A percentile compares a stretch with the other conserved stretches of the same genome.
Conservation (phyloP, 768 basidiomycete genomes). For the Xerocomus potaroensis region DNA sequence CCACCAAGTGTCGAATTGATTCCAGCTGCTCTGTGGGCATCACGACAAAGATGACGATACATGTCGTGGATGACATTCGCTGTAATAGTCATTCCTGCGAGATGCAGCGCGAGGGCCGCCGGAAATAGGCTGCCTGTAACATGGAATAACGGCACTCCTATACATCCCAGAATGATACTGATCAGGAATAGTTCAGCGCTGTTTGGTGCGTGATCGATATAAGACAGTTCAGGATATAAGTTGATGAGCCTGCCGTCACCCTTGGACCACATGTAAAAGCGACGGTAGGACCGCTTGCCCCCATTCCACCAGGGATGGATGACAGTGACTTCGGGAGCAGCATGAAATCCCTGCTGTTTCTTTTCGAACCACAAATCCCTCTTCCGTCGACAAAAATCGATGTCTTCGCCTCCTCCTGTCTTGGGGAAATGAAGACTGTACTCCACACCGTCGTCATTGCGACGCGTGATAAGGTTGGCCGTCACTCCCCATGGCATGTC, state of each 20-base stretch:
- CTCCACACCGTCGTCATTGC: slow-evolving; percentile 40
- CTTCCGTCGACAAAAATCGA: slow-evolving; percentile 53
- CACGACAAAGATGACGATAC: slow-evolving; percentile 43
- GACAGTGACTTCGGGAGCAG: slow-evolving; percentile 46
- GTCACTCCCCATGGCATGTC: slow-evolving; percentile 64
- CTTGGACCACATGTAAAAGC: slow-evolving; percentile 57
- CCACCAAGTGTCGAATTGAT: slow-evolving; percentile 36
- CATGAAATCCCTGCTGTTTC: slow-evolving; percentile 39
- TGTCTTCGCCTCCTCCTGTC: slow-evolving; percentile 63
- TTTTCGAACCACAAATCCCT: slow-evolving; percentile 34
- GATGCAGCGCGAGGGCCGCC: slow-evolving; percentile 16
- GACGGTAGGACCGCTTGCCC: slow-evolving; percentile 43
- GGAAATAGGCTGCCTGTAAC: slow-evolving; percentile 10
- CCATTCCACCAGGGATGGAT: slow-evolving; percentile 57
- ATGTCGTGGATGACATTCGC: slow-evolving; percentile 47
- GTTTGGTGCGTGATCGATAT: slow-evolving; percentile 45
- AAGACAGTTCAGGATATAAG: slow-evolving; percentile 44
- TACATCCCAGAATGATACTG: slow-evolving; percentile 10
- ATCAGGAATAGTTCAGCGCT: slow-evolving; percentile 43
- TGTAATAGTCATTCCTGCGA: slow-evolving; percentile 28
- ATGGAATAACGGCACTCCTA: slow-evolving; percentile 16
- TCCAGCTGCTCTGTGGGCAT: slow-evolving; percentile 31
- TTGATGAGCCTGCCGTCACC: slow-evolving; percentile 52
- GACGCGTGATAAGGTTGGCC: slow-evolving; percentile 51
- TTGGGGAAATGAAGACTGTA: slow-evolving; percentile 51